These are phyloP conservation scores for Starmerella sirachaensis DNA, from an alignment of 805 yeast species.

Conservation along the genomic window DNA sequence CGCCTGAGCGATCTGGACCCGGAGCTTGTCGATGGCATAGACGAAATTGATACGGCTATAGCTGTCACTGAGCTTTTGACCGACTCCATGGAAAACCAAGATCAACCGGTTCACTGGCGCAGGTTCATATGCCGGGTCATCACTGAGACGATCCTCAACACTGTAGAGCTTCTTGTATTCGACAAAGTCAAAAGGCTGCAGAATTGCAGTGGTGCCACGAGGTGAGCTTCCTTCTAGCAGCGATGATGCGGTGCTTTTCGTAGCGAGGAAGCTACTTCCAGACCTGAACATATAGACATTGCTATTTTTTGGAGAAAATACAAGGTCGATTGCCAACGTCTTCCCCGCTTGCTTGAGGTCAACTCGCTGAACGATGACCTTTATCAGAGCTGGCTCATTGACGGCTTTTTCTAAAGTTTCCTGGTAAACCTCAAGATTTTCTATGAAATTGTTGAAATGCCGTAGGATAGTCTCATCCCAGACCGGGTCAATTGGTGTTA, in stretches of 20 bases:
- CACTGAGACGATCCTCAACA: conserved; percentile 25
- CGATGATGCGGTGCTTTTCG: conserved; percentile 9
- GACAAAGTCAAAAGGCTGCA: conserved; percentile 25
- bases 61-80: conserved; percentile 72
- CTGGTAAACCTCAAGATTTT: conserved; percentile 16
- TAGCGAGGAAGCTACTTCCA: conserved; percentile 9
- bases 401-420: conserved; percentile 19
- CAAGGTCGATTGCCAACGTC: conserved; percentile 18
- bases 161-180: conserved; percentile 24
- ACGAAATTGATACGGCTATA: conserved; percentile 77
- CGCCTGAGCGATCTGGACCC: conserved; percentile 27
- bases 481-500: conserved; percentile 28
- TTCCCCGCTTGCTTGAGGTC: conserved; percentile 16
- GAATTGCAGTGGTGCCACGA: conserved; percentile 9
- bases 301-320: conserved; percentile 25
- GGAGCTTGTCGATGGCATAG: conserved; percentile 42
- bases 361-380: conserved; percentile 20
- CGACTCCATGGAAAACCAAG: conserved; percentile 86
- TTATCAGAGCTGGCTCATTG: conserved; percentile 23
- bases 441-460: conserved; percentile 23
- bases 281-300: conserved; percentile 18
- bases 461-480: conserved; percentile 25
- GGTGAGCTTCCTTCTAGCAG: conserved; percentile 14
- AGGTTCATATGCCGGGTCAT: conserved; percentile 22
- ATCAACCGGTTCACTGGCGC: conserved; percentile 48